These are phyloP conservation scores for Actinomortierella ambigua DNA, from an alignment of 371 early-diverging fungal species.

Conservation along the genomic window DNA sequence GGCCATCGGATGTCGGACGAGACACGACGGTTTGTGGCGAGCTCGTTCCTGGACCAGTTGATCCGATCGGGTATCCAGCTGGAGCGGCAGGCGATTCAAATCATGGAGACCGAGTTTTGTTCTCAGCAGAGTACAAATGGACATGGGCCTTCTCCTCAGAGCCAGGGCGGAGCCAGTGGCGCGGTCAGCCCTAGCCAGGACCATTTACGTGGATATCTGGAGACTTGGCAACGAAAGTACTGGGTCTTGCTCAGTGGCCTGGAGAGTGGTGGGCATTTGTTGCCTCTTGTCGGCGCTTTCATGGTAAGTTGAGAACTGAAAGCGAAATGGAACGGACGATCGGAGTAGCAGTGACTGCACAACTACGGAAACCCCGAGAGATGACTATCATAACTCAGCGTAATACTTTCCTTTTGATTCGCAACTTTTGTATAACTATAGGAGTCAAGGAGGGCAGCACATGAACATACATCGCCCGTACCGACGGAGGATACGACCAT, in stretches of 20 bases:
- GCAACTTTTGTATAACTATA: neutral
- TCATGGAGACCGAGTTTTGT: constrained; percentile 14
- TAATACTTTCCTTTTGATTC: too few species aligned
- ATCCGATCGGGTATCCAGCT: constrained; percentile 33
- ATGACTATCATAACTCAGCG: neutral
- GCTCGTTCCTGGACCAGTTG: constrained; percentile 39
- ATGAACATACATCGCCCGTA: constrained; percentile 21
- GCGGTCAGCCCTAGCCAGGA: constrained; percentile 24
- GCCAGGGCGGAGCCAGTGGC: too few species aligned
- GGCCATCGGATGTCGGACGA: constrained; percentile 44
- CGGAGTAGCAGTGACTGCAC: too few species aligned
- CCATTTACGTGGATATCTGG: constrained; percentile 35
- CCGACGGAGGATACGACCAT: constrained; percentile 25
- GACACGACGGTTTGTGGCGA: constrained; percentile 38
- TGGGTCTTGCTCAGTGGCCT: constrained; percentile 61
- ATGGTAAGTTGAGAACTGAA: constrained; percentile 39
- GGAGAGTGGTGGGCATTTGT: constrained; percentile 50
- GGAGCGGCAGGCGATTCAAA: constrained; percentile 23
- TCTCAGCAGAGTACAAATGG: too few species aligned
- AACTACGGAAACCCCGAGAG: neutral
- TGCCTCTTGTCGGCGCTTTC: constrained; percentile 51
- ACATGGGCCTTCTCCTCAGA: too few species aligned
- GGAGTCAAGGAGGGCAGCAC: constrained; percentile 28
- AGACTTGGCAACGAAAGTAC: constrained; percentile 54
- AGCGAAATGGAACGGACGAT: neutral